Base-by-base conservation (phyloP, 2,329 filamentous ascomycete genomes). In the Coniochaeta prunicola region DNA sequence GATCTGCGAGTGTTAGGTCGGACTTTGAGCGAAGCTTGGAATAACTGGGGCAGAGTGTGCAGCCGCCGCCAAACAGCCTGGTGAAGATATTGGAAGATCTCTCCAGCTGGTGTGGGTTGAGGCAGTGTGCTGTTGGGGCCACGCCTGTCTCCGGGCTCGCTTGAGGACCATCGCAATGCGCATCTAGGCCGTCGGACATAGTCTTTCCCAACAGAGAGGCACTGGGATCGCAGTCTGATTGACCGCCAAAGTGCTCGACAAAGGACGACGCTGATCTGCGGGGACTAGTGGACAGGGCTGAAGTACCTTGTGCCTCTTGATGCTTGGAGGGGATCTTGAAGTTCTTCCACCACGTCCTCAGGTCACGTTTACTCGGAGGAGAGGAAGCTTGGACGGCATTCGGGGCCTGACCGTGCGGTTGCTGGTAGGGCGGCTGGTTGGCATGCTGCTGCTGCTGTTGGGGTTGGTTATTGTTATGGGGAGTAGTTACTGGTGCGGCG, bases 261-360 rank as follows among this genome's bases (percentile, higher is more conserved):
- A 65, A 66, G 31, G 63, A 53, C 26, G 64, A 60, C 40, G 55
- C 58, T 57, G 59, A 62, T 48, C 59, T 57, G 56, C 40, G 59
- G 57, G 56, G 59, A 40, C 59, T 64, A 65, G 61, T 64, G 62
- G 63, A 69, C 62, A 64, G 65, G 67, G 80, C 81, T 69, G 70
- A 81, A 57, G 62, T 68, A 86, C 83, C 82, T 68, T 79, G 75
- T 56, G 76, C 66, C 64, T 86, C 83, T 58, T 83, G 79, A 60
- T 80, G 78, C 67, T 80, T 84, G 38, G 79, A 74, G 53, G 82
- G 78, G 58, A 89, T 83, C 76, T 94, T 94, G 77, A 99, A 97
- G 68, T 88, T 87, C 75, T 92, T 96, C 94, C 94, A 97, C 94
- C 94, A 99, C 61, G 90, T 96, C 66, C 92, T 89, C 66, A 97